Base-by-base conservation (phyloP, 495 filamentous ascomycete species). In the Penicillium daleae region DNA sequence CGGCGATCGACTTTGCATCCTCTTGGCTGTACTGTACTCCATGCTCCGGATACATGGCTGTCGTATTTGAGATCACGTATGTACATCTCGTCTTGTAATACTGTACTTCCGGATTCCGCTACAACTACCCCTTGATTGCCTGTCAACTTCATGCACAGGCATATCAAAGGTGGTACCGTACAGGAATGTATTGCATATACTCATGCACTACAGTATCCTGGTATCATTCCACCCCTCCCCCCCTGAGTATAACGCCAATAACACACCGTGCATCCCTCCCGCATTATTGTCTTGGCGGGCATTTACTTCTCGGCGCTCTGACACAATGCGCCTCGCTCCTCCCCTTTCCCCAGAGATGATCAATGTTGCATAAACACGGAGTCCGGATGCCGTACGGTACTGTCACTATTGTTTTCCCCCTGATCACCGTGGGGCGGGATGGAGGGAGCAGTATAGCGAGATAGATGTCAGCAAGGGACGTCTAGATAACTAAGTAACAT, bases 191-290 rank as follows among this genome's bases (percentile, higher is more conserved):
- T 26, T 50, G 22, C 46, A 15, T n/a, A 29, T 50, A n/a, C 51
- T 33, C 51, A 54, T 32, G 31, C 51, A 29, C 15, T 31, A 31
- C 29, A 31, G 12, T 17, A 35, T 32, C 51, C 51, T 13, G 24
- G 29, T 59, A 35, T 17, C 21, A 42, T 44, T 7, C 22, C 7
- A 21, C 39, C 49, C 32, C 53, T 50, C 65, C 53, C 46, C 59
- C 50, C 57, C 61, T 58, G 29, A 31, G 29, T 67, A 62, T 51
- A 55, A 24, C 64, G 74, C 74, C 74, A 75, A 77, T 71, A 66
- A 50, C 56, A 39, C 62, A 61, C 71, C 69, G 67, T 75, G 72
- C 74, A 75, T 77, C 66, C 69, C 66, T 63, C 61, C 59, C 62
- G 53, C 50, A 70, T 72, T 70, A 75, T 73, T 56, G 64, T 68